Conservation (phyloP, 2,329 filamentous ascomycete genomes). For the Colletotrichum orchidophilum region DNA sequence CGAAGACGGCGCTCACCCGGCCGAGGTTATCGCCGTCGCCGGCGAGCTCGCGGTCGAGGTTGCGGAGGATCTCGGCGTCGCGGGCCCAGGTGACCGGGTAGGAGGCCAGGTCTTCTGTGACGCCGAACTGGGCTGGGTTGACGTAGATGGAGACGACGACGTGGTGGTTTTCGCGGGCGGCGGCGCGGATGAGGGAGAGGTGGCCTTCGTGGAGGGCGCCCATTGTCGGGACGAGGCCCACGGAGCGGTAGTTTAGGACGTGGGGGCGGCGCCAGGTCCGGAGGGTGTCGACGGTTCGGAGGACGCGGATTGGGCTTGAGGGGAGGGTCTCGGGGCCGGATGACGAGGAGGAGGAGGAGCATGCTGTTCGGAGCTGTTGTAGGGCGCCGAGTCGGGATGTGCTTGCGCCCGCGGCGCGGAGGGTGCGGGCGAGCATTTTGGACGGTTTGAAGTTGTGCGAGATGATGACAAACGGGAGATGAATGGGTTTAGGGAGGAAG, state of each 20-base stretch:
- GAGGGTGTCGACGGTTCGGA: constrained; percentile 78
- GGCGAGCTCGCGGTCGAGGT: constrained; percentile 78
- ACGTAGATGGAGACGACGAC: constrained; percentile 94
- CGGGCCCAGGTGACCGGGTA: constrained; percentile 91
- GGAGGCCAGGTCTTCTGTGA: constrained; percentile 84
- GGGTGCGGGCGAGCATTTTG: constrained; percentile 31
- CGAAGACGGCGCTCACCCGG: constrained; percentile 83
- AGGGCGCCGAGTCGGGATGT: background rate
- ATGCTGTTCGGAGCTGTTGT: constrained; percentile 34
- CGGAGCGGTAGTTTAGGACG: constrained; percentile 71
- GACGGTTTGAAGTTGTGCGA: background rate
- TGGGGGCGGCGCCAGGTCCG: constrained; percentile 76
- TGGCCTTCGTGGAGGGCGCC: constrained; percentile 95
- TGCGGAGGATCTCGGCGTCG: constrained; percentile 74
- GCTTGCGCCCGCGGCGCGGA: constrained; percentile 30
- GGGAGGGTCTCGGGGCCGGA: constrained; percentile 57
- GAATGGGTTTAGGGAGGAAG: constrained; percentile 20
- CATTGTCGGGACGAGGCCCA: constrained; percentile 96
- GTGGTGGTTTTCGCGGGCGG: constrained; percentile 83
- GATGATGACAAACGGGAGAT: background rate
- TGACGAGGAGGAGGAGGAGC: constrained; percentile 36
- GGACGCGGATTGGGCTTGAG: constrained; percentile 71
- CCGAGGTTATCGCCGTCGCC: constrained; percentile 68
- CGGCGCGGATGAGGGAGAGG: constrained; percentile 83
- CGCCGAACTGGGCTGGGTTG: constrained; percentile 95